Base-by-base conservation (phyloP, 352 stramenopile species). In the Aphanomyces cochlioides region DNA sequence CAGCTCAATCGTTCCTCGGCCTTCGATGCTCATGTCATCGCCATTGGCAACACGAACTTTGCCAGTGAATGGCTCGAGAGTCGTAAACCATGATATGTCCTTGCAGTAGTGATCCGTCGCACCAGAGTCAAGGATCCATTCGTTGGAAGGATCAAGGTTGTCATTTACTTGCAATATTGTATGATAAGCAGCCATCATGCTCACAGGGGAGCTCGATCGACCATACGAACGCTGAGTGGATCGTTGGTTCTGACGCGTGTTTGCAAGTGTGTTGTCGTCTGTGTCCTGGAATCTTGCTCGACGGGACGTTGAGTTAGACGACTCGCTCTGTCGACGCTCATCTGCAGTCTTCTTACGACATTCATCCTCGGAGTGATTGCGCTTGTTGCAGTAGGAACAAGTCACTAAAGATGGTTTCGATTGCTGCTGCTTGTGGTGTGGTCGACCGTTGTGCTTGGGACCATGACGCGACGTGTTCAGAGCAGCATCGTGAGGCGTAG, bases 61-160 rank as follows among this genome's bases (percentile, higher is more conserved):
- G 45, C 45, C 45, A n/a, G 13, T 15, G n/a, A n/a, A n/a, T 1
- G 45, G 45, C 45, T 53, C 13, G 13, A 53, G n/a, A n/a, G 13
- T 19, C 1, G 13, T 19, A n/a, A 53, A 53, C 45, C 45, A n/a
- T 53, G 13, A 15, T 15, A 15, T 53, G 45, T 53, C n/a, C 13
- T 19, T 53, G 45, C 45, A 53, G 45, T 53, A 53, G n/a, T 53
- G 45, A n/a, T 53, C 45, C 13, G 45, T n/a, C 13, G 45, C 45
- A n/a, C 45, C 45, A n/a, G 45, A 53, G 45, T 53, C 45, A n/a
- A 53, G 45, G 45, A n/a, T 53, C 45, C 45, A 53, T 53, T 28
- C n/a, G 2, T 28, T 28, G 28, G 45, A 15, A 53, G 45, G 2
- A n/a, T 53, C n/a, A n/a, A n/a, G 45, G 45, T n/a, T 53, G 45